Evolutionary conservation across 169 alveolate species (phyloP).

Genomic region (Plasmodium ovale): DNA sequence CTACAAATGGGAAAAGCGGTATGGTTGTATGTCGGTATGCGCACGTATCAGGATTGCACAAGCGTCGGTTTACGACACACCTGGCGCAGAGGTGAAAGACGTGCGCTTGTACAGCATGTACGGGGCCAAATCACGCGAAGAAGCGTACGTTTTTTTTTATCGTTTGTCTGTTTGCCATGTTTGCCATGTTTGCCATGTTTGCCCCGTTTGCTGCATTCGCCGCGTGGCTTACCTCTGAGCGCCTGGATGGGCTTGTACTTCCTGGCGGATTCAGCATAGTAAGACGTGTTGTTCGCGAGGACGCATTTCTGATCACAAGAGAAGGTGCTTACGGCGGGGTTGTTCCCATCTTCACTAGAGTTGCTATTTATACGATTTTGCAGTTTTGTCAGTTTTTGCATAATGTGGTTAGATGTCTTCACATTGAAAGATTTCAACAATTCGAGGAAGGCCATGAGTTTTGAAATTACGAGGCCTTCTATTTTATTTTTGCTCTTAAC

Average conservation of each 20-base stretch:
- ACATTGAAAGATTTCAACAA: slow-evolving; percentile 37
- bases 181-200: no score
- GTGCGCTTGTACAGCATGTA: no score
- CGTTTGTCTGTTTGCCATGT: no score
- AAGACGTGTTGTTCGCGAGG: slow-evolving; percentile 36
- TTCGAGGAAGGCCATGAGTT: slow-evolving; percentile 32
- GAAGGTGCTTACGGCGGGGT: slow-evolving; percentile 13
- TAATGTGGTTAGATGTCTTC: slow-evolving; percentile 7
- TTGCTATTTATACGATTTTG: slow-evolving; percentile 23
- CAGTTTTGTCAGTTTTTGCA: slow-evolving; percentile 20
- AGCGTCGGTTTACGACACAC: neutral
- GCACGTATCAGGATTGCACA: neutral
- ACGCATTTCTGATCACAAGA: slow-evolving; percentile 30
- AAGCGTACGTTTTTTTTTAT: no score
- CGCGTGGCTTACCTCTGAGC: slow-evolving; percentile 4
- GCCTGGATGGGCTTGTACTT: slow-evolving; percentile 37
- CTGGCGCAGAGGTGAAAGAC: no score
- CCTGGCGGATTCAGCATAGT: slow-evolving; percentile 14
- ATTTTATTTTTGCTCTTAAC: slow-evolving; percentile 70
- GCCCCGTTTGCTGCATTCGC: no score
- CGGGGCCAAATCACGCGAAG: no score
- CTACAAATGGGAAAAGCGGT: slow-evolving; percentile 4
- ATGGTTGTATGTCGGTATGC: neutral
- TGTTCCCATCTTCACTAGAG: neutral
- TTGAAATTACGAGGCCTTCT: slow-evolving; percentile 39